A percentile compares a stretch with the other conserved stretches of the same genome.
phyloP scores from a whole-genome alignment of 2,329 filamentous ascomycete species.

The Aspergillus fumigatus region DNA sequence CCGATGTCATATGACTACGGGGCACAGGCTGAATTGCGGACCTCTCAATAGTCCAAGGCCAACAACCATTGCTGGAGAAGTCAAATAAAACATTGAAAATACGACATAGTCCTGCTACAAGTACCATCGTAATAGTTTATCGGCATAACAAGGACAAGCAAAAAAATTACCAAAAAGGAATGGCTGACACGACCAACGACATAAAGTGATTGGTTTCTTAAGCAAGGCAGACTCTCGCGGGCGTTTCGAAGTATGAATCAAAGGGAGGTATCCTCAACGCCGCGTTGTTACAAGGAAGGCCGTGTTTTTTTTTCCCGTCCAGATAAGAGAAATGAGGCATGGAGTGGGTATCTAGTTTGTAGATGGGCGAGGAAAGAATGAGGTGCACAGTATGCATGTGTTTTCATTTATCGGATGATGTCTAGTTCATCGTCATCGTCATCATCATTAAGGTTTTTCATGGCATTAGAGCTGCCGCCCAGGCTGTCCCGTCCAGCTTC shows the following conservation, averaged over 20 bases:
- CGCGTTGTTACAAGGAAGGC: neutral
- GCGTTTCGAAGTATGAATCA: neutral
- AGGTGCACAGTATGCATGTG: neutral
- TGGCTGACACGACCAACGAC: neutral
- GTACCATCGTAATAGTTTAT: neutral
- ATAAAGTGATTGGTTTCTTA: neutral
- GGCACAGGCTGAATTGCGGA: neutral
- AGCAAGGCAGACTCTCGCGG: neutral
- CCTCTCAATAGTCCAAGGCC: neutral
- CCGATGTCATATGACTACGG: neutral
- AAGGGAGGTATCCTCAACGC: neutral
- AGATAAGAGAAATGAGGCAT: neutral
- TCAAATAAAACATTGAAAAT: neutral
- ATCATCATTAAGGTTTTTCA: slow-evolving; percentile 38
- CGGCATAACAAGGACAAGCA: neutral
- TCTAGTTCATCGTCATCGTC: slow-evolving; percentile 51
- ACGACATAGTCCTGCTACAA: slow-evolving; percentile 10
- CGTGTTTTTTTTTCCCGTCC: neutral
- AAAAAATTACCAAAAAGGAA: neutral
- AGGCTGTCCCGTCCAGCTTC: slow-evolving; percentile 73
- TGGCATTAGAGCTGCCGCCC: slow-evolving; percentile 45
- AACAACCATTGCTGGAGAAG: neutral
- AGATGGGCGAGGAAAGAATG: neutral
- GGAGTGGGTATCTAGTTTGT: neutral
- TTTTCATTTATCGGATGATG: slow-evolving; percentile 32